These are phyloP conservation scores for Powellomyces hirtus DNA, from an alignment of 192 early-diverging fungal species.

Conservation along the genomic window DNA sequence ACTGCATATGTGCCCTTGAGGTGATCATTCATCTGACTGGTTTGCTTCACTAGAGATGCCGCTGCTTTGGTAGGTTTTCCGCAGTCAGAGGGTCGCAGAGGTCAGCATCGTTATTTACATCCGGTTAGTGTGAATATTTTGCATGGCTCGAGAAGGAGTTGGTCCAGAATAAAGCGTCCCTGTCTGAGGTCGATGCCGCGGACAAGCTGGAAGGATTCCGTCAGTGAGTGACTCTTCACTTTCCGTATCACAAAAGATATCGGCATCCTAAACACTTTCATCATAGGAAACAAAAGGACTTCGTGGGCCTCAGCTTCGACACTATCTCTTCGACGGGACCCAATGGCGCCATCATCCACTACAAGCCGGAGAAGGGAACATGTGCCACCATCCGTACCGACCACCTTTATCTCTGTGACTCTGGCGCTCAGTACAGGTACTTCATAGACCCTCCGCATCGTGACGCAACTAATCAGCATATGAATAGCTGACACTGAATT, in stretches of 20 bases:
- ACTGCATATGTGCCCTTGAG: too few species aligned
- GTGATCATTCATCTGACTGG: too few species aligned
- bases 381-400: constrained; percentile 72
- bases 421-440: constrained; percentile 87
- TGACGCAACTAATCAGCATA: neutral
- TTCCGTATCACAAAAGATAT: too few species aligned
- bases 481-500: constrained; percentile 4
- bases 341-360: constrained; percentile 98
- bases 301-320: constrained; percentile 91
- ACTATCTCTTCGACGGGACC: constrained; percentile 95
- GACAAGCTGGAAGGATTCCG: constrained; percentile 80
- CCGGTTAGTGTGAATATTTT: constrained; percentile 59
- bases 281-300: constrained; percentile 71
- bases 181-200: constrained; percentile 87
- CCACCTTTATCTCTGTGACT: constrained; percentile 91
- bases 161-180: constrained; percentile 53
- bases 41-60: too few species aligned
- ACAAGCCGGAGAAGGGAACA: constrained; percentile 80
- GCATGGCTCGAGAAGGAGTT: constrained; percentile 95
- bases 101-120: too few species aligned
- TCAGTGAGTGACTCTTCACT: neutral
- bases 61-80: too few species aligned
- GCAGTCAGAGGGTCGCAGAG: too few species aligned
- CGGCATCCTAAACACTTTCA: neutral
- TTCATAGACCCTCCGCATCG: neutral